phyloP scores from a whole-genome alignment of 495 filamentous ascomycete genomes.

The Parathielavia appendiculata region DNA sequence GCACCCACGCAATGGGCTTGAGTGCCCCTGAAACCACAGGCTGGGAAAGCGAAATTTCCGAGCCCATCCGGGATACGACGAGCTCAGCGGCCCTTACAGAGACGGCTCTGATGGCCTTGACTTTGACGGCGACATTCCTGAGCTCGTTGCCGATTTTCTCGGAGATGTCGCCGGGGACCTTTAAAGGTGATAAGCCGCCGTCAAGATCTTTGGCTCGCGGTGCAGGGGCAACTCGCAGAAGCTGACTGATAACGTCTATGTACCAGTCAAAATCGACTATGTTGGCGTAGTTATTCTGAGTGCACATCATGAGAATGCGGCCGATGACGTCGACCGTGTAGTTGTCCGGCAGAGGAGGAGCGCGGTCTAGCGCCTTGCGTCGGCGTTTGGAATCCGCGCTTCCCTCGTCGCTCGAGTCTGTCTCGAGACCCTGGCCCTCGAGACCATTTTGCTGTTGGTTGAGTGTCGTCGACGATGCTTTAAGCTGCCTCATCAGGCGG shows the following conservation, averaged over 20 bases:
- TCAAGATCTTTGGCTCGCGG: slow-evolving; percentile 36
- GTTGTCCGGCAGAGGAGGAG: slow-evolving; percentile 63
- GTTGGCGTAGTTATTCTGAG: slow-evolving; percentile 79
- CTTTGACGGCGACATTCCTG: slow-evolving; percentile 85
- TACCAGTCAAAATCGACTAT: slow-evolving; percentile 96
- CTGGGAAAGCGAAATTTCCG: slow-evolving; percentile 39
- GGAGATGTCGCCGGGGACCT: slow-evolving; percentile 48
- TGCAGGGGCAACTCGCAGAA: slow-evolving; percentile 65
- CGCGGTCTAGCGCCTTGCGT: slow-evolving; percentile 31
- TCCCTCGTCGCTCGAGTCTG: slow-evolving; percentile 59
- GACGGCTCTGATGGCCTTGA: slow-evolving; percentile 68
- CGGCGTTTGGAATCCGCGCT: slow-evolving; percentile 37
- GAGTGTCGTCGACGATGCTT: slow-evolving; percentile 41
- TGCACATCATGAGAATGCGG: slow-evolving; percentile 83
- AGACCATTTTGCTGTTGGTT: slow-evolving; percentile 29
- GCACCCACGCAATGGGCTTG: slow-evolving; percentile 71
- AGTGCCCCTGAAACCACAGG: slow-evolving; percentile 54
- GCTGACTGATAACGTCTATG: slow-evolving; percentile 73
- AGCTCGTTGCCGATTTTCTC: slow-evolving; percentile 76
- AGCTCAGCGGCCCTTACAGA: slow-evolving; percentile 81
- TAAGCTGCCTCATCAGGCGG: slow-evolving; percentile 78
- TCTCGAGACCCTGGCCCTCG: slow-evolving; percentile 39
- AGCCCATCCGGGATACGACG: slow-evolving; percentile 49
- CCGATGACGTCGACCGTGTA: slow-evolving; percentile 75
- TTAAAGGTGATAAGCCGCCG: slow-evolving; percentile 39